Base-by-base conservation (phyloP, 169 alveolate genomes). In the Babesia bigemina region DNA sequence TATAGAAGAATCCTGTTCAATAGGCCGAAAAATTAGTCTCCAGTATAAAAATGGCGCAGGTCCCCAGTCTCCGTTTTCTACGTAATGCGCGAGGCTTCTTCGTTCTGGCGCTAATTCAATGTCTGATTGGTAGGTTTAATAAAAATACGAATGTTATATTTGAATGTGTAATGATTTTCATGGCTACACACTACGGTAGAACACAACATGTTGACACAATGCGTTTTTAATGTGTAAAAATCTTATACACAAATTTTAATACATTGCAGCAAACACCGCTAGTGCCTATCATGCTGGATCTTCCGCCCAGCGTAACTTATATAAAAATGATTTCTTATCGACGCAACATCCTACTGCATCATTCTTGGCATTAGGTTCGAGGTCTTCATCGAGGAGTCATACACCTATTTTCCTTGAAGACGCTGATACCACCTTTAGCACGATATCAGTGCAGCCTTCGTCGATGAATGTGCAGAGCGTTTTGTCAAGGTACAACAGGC, bases 41-140 rank as follows among this genome's bases (percentile, higher is more conserved):
- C 39, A 33, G 2, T 33, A 33, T 33, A 33, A 33, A 33, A 6
- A 33, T 33, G 39, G 6, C 6, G 39, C 2, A 6, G 39, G 39
- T 6, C 39, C 6, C 6, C 6, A 6, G 39, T 33, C 39, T 33
- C 6, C 39, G 39, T 33, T 2, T 33, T 33, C 39, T 33, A 2
- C 39, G 39, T 33, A 33, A 33, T 33, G 39, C 39, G 10, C 39
- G 39, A 33, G 39, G 39, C 6, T 33, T 33, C 39, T 33, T 6
- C 39, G 39, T 33, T 2, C 39, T 61, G 42, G 50, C 70, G 45
- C 24, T 61, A 2, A 17, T 21, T 61, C 16, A 53, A 26, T 42
- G 6, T n/a, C 42, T 61, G 24, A 4, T 53, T 39, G 70, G 70
- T 61, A 61, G 28, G 70, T 61, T 33, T 13, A 33, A 33, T 33